These are phyloP conservation scores for Epichloe glyceriae DNA, from an alignment of 2,329 filamentous ascomycete species.

Conservation along the genomic window DNA sequence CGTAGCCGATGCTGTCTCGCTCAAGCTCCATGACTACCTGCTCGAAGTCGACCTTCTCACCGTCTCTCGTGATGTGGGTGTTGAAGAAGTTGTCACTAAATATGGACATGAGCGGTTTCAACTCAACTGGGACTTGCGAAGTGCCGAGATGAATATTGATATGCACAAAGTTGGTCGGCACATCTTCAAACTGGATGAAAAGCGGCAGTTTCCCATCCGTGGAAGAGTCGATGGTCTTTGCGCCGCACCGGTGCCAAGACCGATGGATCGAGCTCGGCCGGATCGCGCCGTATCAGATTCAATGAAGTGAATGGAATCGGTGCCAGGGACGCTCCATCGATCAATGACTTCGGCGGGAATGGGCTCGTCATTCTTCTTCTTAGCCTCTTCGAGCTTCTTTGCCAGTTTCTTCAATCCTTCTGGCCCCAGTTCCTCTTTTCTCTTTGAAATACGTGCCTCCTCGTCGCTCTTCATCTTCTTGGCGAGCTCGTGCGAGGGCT, in stretches of 20 bases:
- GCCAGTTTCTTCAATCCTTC: constrained; percentile 66
- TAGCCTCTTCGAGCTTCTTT: constrained; percentile 67
- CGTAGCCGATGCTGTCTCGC: constrained; percentile 78
- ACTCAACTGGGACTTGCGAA: constrained; percentile 59
- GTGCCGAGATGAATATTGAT: constrained; percentile 73
- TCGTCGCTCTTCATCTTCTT: constrained; percentile 74
- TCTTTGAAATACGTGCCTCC: constrained; percentile 60
- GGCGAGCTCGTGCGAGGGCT: constrained; percentile 68
- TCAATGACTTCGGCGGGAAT: constrained; percentile 76
- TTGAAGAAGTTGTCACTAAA: constrained; percentile 93
- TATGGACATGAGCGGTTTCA: constrained; percentile 72
- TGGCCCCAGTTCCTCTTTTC: constrained; percentile 68
- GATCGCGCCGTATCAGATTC: constrained; percentile 73
- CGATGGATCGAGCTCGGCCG: constrained; percentile 62
- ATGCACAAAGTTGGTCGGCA: constrained; percentile 84
- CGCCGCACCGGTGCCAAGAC: constrained; percentile 51
- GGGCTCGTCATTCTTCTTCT: constrained; percentile 74
- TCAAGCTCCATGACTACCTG: constrained; percentile 86
- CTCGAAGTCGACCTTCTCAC: constrained; percentile 72
- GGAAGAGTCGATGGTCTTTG: constrained; percentile 66
- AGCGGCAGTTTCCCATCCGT: constrained; percentile 50
- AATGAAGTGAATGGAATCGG: constrained; percentile 91
- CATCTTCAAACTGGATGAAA: constrained; percentile 95
- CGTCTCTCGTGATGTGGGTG: constrained; percentile 67
- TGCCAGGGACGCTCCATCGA: constrained; percentile 67